Evolutionary conservation across 306 rosid genomes (phyloP), one percentile per base, ranked within the genome.

Genomic region (Rubus idaeus): DNA sequence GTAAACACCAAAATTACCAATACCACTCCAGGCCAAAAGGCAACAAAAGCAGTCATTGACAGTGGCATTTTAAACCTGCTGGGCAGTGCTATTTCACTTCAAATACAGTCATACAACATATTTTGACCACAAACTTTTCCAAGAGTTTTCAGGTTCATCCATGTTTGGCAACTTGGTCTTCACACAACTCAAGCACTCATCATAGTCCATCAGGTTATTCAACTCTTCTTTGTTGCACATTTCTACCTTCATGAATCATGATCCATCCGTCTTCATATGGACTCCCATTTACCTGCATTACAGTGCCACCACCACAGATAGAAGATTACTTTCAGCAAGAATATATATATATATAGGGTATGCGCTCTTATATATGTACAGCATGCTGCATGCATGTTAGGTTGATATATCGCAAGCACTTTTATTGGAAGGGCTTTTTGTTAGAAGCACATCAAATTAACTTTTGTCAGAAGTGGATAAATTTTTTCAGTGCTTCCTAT

Each of bases 231-330:
- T 39, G 42, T 11, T 20, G 41, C 51, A 50, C 72, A 75, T 75
- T 60, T 64, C 79, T 3, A 75, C 79, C 62, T 63, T 75, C 56
- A 62, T 63, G n/a, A 75, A 49, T 75, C 56, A 62, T 63, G n/a
- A 75, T 5, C 78, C 78, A 63, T 17, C 78, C 63, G 2, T 63
- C 41, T 39, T 75, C 78, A 37, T 30, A 75, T 1, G 71, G 71
- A 5, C 78, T 75, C 10, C 35, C 46, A 60, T 75, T 75, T 17
- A 75, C 51, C 78, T 75, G 40, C 44, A 39, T 6, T 0, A 6
- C 26, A 60, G 4, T 61, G 10, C 7, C 71, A 63, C 18, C 70
- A 62, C 47, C 14, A 70, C 12, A 16, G 8, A 37, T 8, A 8
- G 1, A 50, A 39, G 23, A 45, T 9, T 20, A 21, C 20, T 52